A percentile compares a stretch with the other conserved stretches of the same genome.
Evolutionary conservation across 305 asterid genomes (phyloP).

Genomic region (Withania somnifera): DNA sequence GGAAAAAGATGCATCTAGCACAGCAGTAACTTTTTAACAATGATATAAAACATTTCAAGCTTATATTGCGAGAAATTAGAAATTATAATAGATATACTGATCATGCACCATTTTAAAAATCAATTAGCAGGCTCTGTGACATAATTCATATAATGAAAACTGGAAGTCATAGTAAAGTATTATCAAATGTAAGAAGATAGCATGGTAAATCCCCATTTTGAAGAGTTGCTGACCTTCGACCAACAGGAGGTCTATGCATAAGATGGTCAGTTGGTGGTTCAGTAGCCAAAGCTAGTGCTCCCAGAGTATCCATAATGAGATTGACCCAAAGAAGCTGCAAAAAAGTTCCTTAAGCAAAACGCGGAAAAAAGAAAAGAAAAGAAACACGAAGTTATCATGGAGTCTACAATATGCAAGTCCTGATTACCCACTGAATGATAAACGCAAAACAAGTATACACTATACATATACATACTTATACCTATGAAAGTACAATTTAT

Average conservation of each 20-base stretch:
- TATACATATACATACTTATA: not conserved
- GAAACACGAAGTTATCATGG: not conserved
- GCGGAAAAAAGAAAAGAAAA: no score
- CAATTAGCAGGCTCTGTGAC: not conserved
- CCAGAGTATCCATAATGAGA: conserved; percentile 95
- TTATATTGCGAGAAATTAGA: not conserved
- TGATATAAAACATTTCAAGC: not conserved
- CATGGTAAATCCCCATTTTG: not conserved
- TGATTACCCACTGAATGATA: not conserved
- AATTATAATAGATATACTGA: not conserved
- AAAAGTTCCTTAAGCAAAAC: not conserved
- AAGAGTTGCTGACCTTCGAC: conserved; percentile 52
- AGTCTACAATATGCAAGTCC: not conserved
- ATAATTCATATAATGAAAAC: not conserved
- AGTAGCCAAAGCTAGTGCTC: conserved; percentile 96
- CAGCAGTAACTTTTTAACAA: not conserved
- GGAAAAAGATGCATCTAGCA: conserved; percentile 3
- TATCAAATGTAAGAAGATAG: not conserved
- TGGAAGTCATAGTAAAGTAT: not conserved
- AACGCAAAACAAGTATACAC: not conserved
- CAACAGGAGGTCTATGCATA: conserved; percentile 87
- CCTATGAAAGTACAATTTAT: not conserved
- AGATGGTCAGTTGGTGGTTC: conserved; percentile 97
- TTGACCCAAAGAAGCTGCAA: conserved; percentile 97
- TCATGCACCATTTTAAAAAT: not conserved